Percentiles rank a stretch among this genome's conserved stretches.
phyloP scores from a whole-genome alignment of 2,329 filamentous ascomycete genomes.

The Fusarium anguioides region DNA sequence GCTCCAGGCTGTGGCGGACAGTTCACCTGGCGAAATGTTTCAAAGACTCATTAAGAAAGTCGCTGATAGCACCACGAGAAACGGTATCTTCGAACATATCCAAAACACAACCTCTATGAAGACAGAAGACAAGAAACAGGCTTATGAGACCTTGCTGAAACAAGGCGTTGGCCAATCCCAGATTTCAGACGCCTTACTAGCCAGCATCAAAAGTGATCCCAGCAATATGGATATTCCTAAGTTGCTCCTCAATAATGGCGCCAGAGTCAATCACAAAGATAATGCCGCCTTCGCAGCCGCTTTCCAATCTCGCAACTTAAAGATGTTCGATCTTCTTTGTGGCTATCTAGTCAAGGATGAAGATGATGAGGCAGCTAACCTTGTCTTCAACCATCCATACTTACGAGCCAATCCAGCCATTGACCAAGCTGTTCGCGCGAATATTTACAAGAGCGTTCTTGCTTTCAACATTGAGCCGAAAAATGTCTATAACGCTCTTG shows the following conservation, averaged over 20 bases:
- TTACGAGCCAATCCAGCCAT: background rate
- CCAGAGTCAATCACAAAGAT: background rate
- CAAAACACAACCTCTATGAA: background rate
- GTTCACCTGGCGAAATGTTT: background rate
- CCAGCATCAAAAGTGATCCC: background rate
- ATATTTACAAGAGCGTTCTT: slow-evolving; percentile 10
- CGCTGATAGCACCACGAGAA: background rate
- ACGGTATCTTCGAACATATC: background rate
- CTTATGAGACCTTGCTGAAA: background rate
- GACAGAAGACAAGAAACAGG: background rate
- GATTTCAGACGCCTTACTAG: slow-evolving; percentile 5
- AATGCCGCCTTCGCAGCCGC: background rate
- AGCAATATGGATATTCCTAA: background rate
- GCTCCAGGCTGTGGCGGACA: background rate
- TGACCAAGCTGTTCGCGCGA: background rate
- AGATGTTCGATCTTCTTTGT: background rate
- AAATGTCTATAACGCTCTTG: background rate
- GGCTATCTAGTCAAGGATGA: background rate
- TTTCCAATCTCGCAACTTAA: background rate
- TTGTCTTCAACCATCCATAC: slow-evolving; percentile 3
- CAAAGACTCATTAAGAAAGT: background rate
- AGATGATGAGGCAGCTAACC: background rate
- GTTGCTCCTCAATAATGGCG: slow-evolving; percentile 2
- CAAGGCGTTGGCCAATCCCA: background rate
- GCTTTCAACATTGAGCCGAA: background rate